Percentiles rank a stretch among this genome's conserved stretches.
Conservation (phyloP, 768 basidiomycete genomes). For the Pisolithus albus region DNA sequence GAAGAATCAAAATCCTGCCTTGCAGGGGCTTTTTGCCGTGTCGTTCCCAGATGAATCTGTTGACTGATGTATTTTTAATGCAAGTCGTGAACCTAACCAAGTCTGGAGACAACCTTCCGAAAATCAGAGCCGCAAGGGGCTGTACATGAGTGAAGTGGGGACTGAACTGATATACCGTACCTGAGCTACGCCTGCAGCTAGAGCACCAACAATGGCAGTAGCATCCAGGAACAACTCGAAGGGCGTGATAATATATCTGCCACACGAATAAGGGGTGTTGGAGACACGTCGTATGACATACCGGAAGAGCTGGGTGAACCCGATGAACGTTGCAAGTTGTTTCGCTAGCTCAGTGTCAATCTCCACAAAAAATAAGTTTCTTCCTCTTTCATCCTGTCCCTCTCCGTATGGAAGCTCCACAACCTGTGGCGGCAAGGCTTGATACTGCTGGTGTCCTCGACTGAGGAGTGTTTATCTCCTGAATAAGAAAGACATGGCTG, state of each 20-base stretch:
- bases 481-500: too few relatives aligned
- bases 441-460: too few relatives aligned
- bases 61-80: conserved; percentile 8
- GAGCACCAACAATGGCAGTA: too few relatives aligned
- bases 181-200: neutral
- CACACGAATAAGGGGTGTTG: too few relatives aligned
- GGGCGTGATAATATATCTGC: too few relatives aligned
- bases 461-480: too few relatives aligned
- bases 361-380: neutral
- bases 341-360: conserved; percentile 20
- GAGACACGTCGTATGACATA: conserved; percentile 23
- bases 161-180: neutral
- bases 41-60: conserved; percentile 12
- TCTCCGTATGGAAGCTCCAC: neutral
- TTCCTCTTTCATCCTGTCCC: too few relatives aligned
- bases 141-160: conserved; percentile 21
- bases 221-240: too few relatives aligned
- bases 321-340: conserved; percentile 30
- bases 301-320: conserved; percentile 45
- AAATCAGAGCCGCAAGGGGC: conserved; percentile 78
- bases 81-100: conserved; percentile 39
- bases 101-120: conserved; percentile 46
- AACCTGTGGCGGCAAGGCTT: too few relatives aligned
- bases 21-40: conserved; percentile 22
- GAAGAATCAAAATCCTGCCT: conserved; percentile 29